A percentile compares a stretch with the other conserved stretches of the same genome.
Evolutionary conservation across 1,139 yeast genomes (phyloP).

Genomic region (Diutina rugosa): DNA sequence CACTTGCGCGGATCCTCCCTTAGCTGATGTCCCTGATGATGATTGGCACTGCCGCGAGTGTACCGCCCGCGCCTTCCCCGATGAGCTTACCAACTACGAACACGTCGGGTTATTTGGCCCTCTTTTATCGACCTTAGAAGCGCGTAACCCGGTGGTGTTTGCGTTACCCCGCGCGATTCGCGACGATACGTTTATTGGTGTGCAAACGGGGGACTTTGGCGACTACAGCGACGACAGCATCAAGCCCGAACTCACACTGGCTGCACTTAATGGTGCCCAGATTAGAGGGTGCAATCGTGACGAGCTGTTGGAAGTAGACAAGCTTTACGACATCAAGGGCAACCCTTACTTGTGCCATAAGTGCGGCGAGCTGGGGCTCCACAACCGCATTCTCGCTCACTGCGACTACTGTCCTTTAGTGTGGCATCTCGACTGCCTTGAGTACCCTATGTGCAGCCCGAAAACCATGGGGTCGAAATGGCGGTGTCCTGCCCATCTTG

Average conservation of each 20-base stretch:
- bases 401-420: constrained; percentile 83
- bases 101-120: constrained; percentile 50
- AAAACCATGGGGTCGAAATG: constrained; percentile 75
- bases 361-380: constrained; percentile 61
- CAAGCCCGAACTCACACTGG: constrained; percentile 35
- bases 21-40: constrained; percentile 73
- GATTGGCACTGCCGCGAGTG: constrained; percentile 88
- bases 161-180: constrained; percentile 56
- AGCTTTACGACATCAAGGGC: constrained; percentile 52
- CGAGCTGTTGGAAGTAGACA: constrained; percentile 50
- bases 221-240: constrained; percentile 56
- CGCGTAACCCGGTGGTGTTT: constrained; percentile 62
- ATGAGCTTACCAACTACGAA: constrained; percentile 15
- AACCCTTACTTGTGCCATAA: constrained; percentile 57
- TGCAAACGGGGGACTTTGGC: constrained; percentile 36
- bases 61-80: constrained; percentile 10
- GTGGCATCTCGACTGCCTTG: constrained; percentile 88
- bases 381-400: constrained; percentile 40
- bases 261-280: constrained; percentile 26
- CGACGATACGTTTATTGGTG: constrained; percentile 61
- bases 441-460: constrained; percentile 63
- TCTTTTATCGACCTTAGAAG: constrained; percentile 42
- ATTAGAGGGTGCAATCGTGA: constrained; percentile 23
- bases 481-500: constrained; percentile 89
- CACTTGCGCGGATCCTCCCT: constrained; percentile 82